Percentiles rank a stretch among this genome's conserved stretches.
Evolutionary conservation across 2,329 filamentous ascomycete species (phyloP).

Genomic region (Zymoseptoria ardabiliae): DNA sequence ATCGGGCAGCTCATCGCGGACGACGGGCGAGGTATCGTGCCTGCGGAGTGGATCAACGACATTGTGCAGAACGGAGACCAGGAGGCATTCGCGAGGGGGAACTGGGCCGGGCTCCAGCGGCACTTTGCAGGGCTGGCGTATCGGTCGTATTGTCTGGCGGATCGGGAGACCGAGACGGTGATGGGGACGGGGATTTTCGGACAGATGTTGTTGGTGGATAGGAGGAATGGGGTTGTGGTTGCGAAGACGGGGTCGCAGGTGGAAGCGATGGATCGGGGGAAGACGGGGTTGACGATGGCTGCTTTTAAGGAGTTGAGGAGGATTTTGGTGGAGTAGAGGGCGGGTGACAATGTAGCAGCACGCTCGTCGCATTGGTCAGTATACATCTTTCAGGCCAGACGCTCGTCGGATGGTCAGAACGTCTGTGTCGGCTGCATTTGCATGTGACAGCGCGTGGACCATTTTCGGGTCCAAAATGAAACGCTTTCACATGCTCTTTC

Average conservation of each 20-base stretch:
- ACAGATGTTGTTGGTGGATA: constrained; percentile 18
- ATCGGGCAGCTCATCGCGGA: constrained; percentile 15
- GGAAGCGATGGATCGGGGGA: constrained; percentile 3
- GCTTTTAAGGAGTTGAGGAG: constrained; percentile 12
- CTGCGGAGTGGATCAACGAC: constrained; percentile 17
- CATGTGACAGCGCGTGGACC: background rate
- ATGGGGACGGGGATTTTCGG: constrained; percentile 17
- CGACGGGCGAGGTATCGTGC: constrained; percentile 9
- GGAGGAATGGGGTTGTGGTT: constrained; percentile 18
- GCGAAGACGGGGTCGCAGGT: constrained; percentile 16
- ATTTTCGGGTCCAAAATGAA: background rate
- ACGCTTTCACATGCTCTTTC: background rate
- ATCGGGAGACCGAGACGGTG: constrained; percentile 6
- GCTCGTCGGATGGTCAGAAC: too few relatives aligned
- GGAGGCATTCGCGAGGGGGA: constrained; percentile 8
- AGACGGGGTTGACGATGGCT: constrained; percentile 6
- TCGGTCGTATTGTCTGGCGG: constrained; percentile 11
- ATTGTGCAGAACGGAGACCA: constrained; percentile 12
- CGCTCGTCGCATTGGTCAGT: too few relatives aligned
- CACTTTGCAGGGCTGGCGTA: constrained; percentile 13
- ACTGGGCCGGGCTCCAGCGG: constrained; percentile 2
- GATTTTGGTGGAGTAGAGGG: background rate
- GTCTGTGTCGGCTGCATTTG: too few relatives aligned
- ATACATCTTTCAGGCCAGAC: too few relatives aligned
- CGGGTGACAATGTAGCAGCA: too few relatives aligned